Evolutionary conservation across 345 rosid genomes (phyloP).

Genomic region (Bruguiera sexangula): DNA sequence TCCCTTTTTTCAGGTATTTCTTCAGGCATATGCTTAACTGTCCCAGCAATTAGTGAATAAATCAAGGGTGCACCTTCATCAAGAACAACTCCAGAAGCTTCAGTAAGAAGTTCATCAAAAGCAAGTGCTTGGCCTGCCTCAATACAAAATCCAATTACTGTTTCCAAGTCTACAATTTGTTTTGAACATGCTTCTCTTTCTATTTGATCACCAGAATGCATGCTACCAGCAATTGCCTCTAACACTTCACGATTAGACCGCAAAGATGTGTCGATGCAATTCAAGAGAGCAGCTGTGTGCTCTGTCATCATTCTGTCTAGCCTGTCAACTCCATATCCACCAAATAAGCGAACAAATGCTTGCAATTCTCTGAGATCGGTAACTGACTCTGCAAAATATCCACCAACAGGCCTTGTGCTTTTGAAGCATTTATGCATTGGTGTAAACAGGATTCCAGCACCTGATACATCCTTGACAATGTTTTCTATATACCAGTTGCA

Average conservation of each 20-base stretch:
- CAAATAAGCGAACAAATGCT: constrained; percentile 85
- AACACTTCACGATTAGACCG: constrained; percentile 81
- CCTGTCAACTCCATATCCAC: constrained; percentile 93
- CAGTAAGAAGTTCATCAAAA: constrained; percentile 86
- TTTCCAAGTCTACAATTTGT: constrained; percentile 95
- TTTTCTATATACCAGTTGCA: constrained; percentile 99
- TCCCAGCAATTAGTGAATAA: constrained; percentile 72
- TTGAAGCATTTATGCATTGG: constrained; percentile 89
- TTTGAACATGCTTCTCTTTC: constrained; percentile 73
- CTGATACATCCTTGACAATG: constrained; percentile 87
- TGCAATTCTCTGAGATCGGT: constrained; percentile 79
- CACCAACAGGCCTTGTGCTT: constrained; percentile 98
- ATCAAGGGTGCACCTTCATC: constrained; percentile 83
- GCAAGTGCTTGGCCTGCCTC: constrained; percentile 98
- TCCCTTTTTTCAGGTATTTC: constrained; percentile 85
- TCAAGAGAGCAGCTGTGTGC: constrained; percentile 87
- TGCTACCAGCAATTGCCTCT: constrained; percentile 83
- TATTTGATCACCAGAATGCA: constrained; percentile 91
- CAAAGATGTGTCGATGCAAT: constrained; percentile 89
- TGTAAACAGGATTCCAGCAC: constrained; percentile 92
- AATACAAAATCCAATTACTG: constrained; percentile 82
- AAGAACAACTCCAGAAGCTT: constrained; percentile 88
- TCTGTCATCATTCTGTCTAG: constrained; percentile 94
- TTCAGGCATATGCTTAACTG: constrained; percentile 75
- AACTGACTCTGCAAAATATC: constrained; percentile 98